Base-by-base conservation (phyloP, 1,284 basidiomycete species). In the Ustilago sp. region DNA sequence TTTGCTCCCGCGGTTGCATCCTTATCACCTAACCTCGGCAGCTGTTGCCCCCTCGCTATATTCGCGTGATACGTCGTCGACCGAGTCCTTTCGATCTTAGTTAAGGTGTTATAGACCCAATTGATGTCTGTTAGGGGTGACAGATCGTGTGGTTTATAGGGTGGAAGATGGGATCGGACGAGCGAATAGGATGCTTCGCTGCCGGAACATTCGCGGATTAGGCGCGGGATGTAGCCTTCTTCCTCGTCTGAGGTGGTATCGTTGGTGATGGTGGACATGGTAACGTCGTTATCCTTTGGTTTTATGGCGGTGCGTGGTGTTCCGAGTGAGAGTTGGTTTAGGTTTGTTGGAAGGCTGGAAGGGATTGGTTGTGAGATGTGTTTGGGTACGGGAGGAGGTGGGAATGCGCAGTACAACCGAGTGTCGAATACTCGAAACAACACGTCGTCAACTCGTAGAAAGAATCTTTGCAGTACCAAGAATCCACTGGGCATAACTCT, bases 401-500 rank as follows among this genome's bases (percentile, higher is more conserved):
- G 48, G 77, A 98, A 95, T 1, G 92, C 91, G 84, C 95, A 93
- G 83, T 94, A 99, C 72, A 98, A 88, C 45, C 97, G 89, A 0
- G 95, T 95, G 81, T 99, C 97, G 80, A 91, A 92, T 43, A 92
- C 90, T 47, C 97, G 90, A 88, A 99, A 99, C 47, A 98, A 90
- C 48, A 99, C 97, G 64, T 93, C 90, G 86, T 99, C 97, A 54
- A 99, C 95, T 23, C 97, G 91, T 5, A 99, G 89, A n/a, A 93
- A 94, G 86, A 98, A 94, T 8, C 97, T 90, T 1, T 92, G 90
- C 9, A 99, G 90, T 72, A 98, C 91, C 86, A 98, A 96, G 78
- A 98, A 89, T 57, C 93, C 96, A n/a, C 92, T 92, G 0, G 96
- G 95, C 95, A 99, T 99, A 53, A 99, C 95, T 63, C 97, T 92